A percentile compares a stretch with the other conserved stretches of the same genome.
Evolutionary conservation across 345 rosid species (phyloP).

Genomic region (Aquilaria sinensis): DNA sequence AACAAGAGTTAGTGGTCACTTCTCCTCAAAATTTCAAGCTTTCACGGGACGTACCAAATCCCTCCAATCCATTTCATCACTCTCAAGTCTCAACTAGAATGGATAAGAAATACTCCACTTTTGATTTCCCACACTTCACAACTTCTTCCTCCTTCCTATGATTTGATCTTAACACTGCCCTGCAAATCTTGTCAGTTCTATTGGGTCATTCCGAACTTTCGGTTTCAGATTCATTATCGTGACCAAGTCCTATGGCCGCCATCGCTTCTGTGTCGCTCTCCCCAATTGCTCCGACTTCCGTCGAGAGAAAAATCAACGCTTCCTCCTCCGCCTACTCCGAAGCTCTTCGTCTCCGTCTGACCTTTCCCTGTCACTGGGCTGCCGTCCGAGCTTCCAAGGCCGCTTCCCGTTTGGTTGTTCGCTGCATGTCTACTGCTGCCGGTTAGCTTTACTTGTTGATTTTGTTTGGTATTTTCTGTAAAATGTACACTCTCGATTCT

Average conservation of each 20-base stretch:
- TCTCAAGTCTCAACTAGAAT: constrained; percentile 7
- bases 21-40: neutral
- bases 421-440: constrained; percentile 53
- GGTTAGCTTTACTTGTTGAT: constrained; percentile 28
- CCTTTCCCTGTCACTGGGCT: constrained; percentile 27
- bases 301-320: constrained; percentile 28
- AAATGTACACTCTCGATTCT: neutral
- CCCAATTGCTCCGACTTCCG: constrained; percentile 43
- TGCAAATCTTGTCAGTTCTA: neutral
- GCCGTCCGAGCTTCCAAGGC: constrained; percentile 33
- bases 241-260: constrained; percentile 45
- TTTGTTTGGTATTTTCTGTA: neutral
- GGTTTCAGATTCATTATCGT: neutral
- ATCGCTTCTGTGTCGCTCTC: constrained; percentile 66
- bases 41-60: constrained; percentile 25
- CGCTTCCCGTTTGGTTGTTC: constrained; percentile 41
- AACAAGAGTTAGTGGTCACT: neutral
- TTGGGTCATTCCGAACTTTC: neutral
- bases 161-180: constrained; percentile 5
- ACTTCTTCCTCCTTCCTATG: constrained; percentile 23
- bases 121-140: constrained; percentile 23
- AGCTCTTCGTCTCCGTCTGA: constrained; percentile 31
- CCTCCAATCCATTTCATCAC: neutral
- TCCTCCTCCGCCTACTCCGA: constrained; percentile 29
- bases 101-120: constrained; percentile 4